Percentiles rank a stretch among this genome's conserved stretches.
These are phyloP conservation scores for Podila minutissima DNA, from an alignment of 192 early-diverging fungal species.

Conservation along the genomic window DNA sequence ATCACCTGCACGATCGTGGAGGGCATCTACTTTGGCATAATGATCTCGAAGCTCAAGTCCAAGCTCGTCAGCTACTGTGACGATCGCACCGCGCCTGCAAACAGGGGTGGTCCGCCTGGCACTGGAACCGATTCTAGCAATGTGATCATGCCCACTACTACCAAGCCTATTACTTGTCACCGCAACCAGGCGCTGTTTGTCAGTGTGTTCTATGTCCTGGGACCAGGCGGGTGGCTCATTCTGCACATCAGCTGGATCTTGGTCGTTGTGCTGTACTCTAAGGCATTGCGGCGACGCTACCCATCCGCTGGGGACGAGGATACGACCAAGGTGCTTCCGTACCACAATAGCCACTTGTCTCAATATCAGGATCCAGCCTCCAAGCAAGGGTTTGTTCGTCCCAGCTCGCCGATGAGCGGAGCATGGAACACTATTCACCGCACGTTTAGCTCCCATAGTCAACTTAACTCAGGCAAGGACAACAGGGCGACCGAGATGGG, in stretches of 20 bases:
- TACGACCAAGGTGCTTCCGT: neutral
- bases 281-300: slow-evolving; percentile 20
- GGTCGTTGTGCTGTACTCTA: slow-evolving; percentile 32
- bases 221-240: slow-evolving; percentile 42
- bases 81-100: neutral
- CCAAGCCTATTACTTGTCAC: slow-evolving; percentile 5
- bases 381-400: neutral
- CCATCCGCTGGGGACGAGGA: slow-evolving; percentile 18
- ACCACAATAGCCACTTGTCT: neutral
- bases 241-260: slow-evolving; percentile 38
- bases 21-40: slow-evolving; percentile 45
- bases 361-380: neutral
- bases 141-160: neutral
- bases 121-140: neutral
- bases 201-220: slow-evolving; percentile 23
- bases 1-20: slow-evolving; percentile 21
- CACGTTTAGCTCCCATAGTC: neutral
- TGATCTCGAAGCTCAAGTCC: slow-evolving; percentile 32
- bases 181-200: neutral
- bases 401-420: neutral
- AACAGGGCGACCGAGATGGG: slow-evolving; percentile 1
- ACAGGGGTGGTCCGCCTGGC: neutral
- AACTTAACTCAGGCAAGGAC: neutral
- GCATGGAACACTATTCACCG: neutral
- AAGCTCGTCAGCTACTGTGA: slow-evolving; percentile 33